Conservation (phyloP, 2,329 filamentous ascomycete genomes). For the Fusarium anguioides region DNA sequence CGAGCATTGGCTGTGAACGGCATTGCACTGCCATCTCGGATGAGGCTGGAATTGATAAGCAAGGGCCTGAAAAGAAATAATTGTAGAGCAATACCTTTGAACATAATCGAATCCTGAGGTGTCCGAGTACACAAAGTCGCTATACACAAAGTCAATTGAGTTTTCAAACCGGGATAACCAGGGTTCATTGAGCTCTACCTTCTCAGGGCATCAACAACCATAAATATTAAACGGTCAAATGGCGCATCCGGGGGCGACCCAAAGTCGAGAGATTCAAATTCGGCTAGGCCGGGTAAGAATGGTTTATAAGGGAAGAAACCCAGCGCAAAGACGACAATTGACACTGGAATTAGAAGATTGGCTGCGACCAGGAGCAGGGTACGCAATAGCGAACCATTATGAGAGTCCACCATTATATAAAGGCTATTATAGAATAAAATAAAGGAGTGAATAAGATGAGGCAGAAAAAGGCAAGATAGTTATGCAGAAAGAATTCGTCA, state of each 20-base stretch:
- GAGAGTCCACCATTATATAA: constrained; percentile 43
- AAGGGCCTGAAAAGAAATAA: background rate
- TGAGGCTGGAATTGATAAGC: constrained; percentile 68
- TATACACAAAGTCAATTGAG: constrained; percentile 51
- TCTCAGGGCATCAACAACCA: constrained; percentile 95
- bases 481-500: constrained; percentile 13
- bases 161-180: constrained; percentile 29
- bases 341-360: constrained; percentile 81
- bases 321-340: constrained; percentile 81
- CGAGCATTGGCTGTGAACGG: constrained; percentile 96
- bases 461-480: background rate
- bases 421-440: constrained; percentile 1
- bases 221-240: constrained; percentile 93
- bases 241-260: constrained; percentile 70
- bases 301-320: constrained; percentile 99
- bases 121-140: constrained; percentile 91
- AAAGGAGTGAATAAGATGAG: constrained; percentile 27
- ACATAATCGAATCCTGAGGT: constrained; percentile 87
- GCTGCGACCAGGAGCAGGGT: constrained; percentile 68
- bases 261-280: constrained; percentile 68
- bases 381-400: constrained; percentile 45
- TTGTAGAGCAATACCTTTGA: constrained; percentile 72
- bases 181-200: constrained; percentile 64
- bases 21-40: constrained; percentile 82
- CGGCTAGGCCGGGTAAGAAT: constrained; percentile 84